phyloP scores from a whole-genome alignment of 2,329 filamentous ascomycete species.

The Beauveria caledonica region DNA sequence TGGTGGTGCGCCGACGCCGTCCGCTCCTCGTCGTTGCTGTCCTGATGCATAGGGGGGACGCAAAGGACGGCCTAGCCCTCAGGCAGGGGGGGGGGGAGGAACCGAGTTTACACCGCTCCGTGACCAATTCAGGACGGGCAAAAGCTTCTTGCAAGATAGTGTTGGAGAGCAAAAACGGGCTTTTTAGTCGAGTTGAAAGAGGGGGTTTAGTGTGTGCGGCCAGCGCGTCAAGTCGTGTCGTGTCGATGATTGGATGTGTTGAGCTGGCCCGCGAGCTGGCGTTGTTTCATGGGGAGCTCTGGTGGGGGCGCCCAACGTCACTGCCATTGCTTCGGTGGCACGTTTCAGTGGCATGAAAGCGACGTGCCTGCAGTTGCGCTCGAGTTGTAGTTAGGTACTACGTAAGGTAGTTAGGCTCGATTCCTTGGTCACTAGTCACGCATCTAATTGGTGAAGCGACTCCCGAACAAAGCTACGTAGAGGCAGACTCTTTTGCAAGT shows the following conservation, averaged over 20 bases:
- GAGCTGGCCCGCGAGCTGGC: not conserved
- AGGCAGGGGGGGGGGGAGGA: not conserved
- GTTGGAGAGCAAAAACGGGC: no score
- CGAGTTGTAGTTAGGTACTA: no score
- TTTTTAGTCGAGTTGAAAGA: no score
- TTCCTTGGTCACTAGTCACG: no score
- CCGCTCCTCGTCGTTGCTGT: not conserved
- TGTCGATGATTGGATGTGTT: not conserved
- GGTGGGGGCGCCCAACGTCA: not conserved
- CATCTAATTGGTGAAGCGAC: no score
- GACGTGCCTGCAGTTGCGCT: no score
- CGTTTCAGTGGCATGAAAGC: not conserved
- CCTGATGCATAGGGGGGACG: not conserved
- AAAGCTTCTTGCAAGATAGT: not conserved
- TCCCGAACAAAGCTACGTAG: no score
- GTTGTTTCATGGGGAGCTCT: not conserved
- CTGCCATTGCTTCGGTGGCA: not conserved
- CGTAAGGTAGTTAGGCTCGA: no score
- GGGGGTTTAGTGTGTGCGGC: no score
- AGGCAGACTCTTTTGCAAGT: no score
- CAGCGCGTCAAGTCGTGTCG: not conserved
- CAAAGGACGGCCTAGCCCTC: not conserved
- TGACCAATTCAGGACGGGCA: not conserved
- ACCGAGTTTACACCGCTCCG: not conserved
- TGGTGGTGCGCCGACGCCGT: not conserved